These are phyloP conservation scores for Neurospora intermedia DNA, from an alignment of 495 filamentous ascomycete species.

Conservation along the genomic window DNA sequence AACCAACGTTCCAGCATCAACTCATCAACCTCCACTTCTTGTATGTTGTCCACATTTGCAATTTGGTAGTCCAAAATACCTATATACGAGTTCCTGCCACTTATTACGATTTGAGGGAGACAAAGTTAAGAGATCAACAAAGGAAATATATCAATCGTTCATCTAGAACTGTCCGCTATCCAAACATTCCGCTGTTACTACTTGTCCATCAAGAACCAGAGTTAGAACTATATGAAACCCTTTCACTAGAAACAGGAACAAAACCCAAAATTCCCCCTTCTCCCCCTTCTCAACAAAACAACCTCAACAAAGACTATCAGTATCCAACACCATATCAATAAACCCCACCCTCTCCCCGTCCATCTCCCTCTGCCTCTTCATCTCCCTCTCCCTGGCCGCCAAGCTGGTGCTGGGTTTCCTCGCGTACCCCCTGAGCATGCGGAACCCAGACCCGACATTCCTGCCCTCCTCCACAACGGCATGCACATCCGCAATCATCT, in stretches of 20 bases:
- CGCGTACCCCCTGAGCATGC: constrained; percentile 77
- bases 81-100: too few species aligned
- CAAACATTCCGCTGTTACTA: neutral
- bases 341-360: neutral
- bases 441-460: constrained; percentile 69
- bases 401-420: constrained; percentile 53
- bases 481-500: constrained; percentile 63
- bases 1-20: too few species aligned
- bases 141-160: neutral
- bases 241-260: neutral
- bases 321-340: neutral
- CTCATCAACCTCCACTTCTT: too few species aligned
- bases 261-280: too few species aligned
- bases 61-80: too few species aligned
- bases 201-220: neutral
- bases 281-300: neutral
- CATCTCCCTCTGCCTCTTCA: constrained; percentile 2
- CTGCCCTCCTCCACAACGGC: constrained; percentile 77
- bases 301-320: neutral
- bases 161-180: neutral
- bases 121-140: neutral
- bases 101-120: too few species aligned
- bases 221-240: neutral
- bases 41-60: too few species aligned
- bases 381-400: neutral